These are phyloP conservation scores for Adansonia madagascariensis DNA, from an alignment of 441 rosid genomes.

Conservation along the genomic window DNA sequence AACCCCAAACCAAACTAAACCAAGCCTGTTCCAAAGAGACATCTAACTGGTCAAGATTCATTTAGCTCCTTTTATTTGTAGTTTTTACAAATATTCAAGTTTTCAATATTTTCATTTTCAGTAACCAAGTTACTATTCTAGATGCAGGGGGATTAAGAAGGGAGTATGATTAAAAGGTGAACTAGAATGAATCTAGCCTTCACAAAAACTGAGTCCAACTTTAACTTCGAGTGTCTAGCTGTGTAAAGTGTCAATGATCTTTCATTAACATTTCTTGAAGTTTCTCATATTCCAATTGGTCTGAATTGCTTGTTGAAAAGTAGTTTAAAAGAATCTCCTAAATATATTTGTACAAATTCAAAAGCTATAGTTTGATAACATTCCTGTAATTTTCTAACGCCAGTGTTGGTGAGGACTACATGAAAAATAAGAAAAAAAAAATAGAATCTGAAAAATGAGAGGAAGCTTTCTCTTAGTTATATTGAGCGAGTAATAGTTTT, in stretches of 20 bases:
- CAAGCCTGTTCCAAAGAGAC: not conserved
- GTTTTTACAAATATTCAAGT: not conserved
- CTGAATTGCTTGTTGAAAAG: not conserved
- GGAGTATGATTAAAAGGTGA: not conserved
- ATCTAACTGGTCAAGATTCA: not conserved
- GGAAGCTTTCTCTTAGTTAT: not conserved
- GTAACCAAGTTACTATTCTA: not conserved
- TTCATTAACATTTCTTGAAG: not conserved
- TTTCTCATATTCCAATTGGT: not conserved
- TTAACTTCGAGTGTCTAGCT: not conserved
- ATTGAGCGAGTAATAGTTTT: not conserved
- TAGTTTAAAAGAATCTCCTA: too few relatives aligned
- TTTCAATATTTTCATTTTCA: too few relatives aligned
- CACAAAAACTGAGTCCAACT: not conserved
- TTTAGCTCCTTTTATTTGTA: not conserved
- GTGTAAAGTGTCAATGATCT: not conserved
- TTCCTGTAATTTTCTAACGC: not conserved
- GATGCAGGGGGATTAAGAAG: not conserved
- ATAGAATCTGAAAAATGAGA: not conserved
- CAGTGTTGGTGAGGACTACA: not conserved
- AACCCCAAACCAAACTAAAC: not conserved
- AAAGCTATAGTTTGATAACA: not conserved
- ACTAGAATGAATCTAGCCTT: not conserved
- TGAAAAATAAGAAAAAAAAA: not conserved
- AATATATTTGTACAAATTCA: too few relatives aligned